Conservation (phyloP, 805 yeast species). For the Zygoascus ofunaensis region DNA sequence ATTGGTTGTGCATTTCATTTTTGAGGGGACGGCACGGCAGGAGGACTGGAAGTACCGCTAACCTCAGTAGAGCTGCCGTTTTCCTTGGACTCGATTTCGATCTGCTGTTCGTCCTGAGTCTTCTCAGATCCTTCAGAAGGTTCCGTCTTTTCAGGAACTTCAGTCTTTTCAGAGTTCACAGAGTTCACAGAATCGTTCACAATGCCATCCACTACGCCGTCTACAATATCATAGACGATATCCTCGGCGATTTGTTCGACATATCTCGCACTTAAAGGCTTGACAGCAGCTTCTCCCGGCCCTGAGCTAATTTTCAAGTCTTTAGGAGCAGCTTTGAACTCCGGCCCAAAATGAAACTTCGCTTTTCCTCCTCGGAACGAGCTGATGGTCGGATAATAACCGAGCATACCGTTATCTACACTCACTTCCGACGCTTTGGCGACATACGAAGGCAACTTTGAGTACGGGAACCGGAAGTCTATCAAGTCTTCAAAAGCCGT, state of each 20-base stretch:
- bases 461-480: constrained; percentile 72
- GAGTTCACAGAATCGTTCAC: too few relatives aligned
- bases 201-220: constrained; percentile 45
- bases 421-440: constrained; percentile 15
- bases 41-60: too few relatives aligned
- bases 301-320: constrained; percentile 11
- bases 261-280: constrained; percentile 51
- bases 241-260: constrained; percentile 70
- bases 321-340: constrained; percentile 41
- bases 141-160: too few relatives aligned
- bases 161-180: too few relatives aligned
- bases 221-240: constrained; percentile 71
- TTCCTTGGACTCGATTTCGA: too few relatives aligned
- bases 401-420: constrained; percentile 72
- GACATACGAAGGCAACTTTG: constrained; percentile 32
- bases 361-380: constrained; percentile 74
- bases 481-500: constrained; percentile 56
- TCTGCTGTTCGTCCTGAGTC: too few relatives aligned
- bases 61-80: too few relatives aligned
- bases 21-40: not conserved
- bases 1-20: not conserved
- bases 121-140: too few relatives aligned
- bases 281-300: constrained; percentile 24
- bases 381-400: constrained; percentile 86
- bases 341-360: constrained; percentile 57